Evolutionary conservation across 2,329 filamentous ascomycete genomes (phyloP).

Genomic region (Dothistroma pini): DNA sequence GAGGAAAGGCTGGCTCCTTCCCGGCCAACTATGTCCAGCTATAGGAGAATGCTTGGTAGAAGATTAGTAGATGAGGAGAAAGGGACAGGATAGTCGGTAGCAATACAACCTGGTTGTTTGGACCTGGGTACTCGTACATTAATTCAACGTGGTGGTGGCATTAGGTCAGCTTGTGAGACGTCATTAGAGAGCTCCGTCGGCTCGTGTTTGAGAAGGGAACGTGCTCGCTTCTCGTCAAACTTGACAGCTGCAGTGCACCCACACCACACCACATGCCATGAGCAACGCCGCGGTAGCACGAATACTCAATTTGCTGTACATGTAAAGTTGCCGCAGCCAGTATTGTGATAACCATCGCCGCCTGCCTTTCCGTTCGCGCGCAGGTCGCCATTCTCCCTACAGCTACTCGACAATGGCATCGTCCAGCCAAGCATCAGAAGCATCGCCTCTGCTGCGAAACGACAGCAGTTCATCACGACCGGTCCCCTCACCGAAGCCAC

Average conservation of each 20-base stretch:
- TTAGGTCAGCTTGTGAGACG: background rate
- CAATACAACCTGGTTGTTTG: background rate
- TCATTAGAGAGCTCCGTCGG: background rate
- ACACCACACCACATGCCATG: background rate
- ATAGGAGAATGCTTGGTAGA: conserved; percentile 1
- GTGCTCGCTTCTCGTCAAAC: background rate
- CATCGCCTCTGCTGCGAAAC: conserved; percentile 24
- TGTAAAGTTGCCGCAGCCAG: background rate
- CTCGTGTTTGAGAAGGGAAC: background rate
- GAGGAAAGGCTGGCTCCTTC: conserved; percentile 66
- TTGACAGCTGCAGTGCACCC: background rate
- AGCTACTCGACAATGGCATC: conserved; percentile 12
- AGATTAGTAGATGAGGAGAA: background rate
- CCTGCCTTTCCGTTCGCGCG: background rate
- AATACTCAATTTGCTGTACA: background rate
- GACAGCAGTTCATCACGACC: conserved; percentile 17
- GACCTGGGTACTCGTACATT: background rate
- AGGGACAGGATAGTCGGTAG: background rate
- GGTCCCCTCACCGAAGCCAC: conserved; percentile 36
- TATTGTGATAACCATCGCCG: background rate
- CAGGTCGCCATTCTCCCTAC: background rate
- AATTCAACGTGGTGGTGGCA: background rate
- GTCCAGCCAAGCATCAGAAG: conserved; percentile 14
- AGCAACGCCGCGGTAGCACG: background rate
- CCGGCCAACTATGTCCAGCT: conserved; percentile 69